Percentiles rank a stretch among this genome's conserved stretches.
Evolutionary conservation across 140 eudicot species (phyloP).

Genomic region (Stevia rebaudiana): DNA sequence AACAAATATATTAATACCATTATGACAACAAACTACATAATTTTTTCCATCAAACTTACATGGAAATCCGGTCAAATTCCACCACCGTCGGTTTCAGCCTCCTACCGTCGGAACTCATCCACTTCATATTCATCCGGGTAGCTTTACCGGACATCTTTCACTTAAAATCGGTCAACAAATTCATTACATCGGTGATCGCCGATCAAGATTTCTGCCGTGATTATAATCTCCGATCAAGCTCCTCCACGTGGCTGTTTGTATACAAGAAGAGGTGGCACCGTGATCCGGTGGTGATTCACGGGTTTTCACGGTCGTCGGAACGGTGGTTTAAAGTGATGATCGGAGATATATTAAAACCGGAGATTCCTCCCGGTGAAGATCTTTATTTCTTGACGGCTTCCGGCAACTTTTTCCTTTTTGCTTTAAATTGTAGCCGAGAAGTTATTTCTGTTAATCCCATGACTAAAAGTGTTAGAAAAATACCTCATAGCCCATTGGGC

Average conservation of each 20-base stretch:
- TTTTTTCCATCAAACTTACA: slow-evolving; percentile 19
- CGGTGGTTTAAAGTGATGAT: slow-evolving; percentile 57
- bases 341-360: slow-evolving; percentile 35
- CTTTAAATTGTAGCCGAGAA: slow-evolving; percentile 51
- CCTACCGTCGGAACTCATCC: slow-evolving; percentile 69
- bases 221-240: slow-evolving; percentile 41
- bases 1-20: slow-evolving; percentile 34
- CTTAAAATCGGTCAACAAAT: slow-evolving; percentile 45
- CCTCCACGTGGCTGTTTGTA: slow-evolving; percentile 50
- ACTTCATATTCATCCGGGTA: slow-evolving; percentile 41
- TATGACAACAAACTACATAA: slow-evolving; percentile 20
- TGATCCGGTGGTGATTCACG: slow-evolving; percentile 46
- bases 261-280: slow-evolving; percentile 68
- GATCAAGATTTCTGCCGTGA: slow-evolving; percentile 45
- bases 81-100: slow-evolving; percentile 47
- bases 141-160: slow-evolving; percentile 48
- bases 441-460: slow-evolving; percentile 55
- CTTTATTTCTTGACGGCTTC: slow-evolving; percentile 54
- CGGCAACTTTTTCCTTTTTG: slow-evolving; percentile 55
- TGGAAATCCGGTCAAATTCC: slow-evolving; percentile 55
- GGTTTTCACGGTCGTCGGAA: slow-evolving; percentile 34
- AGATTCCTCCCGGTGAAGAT: slow-evolving; percentile 59
- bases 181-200: slow-evolving; percentile 33
- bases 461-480: slow-evolving; percentile 30
- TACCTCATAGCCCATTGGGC: slow-evolving; percentile 61